A percentile compares a stretch with the other conserved stretches of the same genome.
Conservation (phyloP, 352 stramenopile genomes). For the Phytopythium cucurbitacearum region DNA sequence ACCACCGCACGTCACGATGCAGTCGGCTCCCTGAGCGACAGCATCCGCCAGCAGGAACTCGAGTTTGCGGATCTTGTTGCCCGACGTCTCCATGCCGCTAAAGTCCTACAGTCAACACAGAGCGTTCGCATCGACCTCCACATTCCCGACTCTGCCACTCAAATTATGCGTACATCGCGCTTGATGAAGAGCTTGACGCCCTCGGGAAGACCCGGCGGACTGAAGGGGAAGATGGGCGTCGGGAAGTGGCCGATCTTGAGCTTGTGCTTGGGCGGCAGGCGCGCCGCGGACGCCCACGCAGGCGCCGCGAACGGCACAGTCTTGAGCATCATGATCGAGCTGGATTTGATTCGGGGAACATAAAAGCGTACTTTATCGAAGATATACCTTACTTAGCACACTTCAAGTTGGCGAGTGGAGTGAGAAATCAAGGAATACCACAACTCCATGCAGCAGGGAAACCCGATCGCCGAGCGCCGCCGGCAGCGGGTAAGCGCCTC, state of each 20-base stretch:
- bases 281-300: conserved; percentile 50
- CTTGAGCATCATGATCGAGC: conserved; percentile 40
- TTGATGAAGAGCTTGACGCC: conserved; percentile 83
- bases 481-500: conserved; percentile 20
- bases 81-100: conserved; percentile 89
- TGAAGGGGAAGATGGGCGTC: conserved; percentile 74
- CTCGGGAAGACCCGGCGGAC: conserved; percentile 56
- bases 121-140: no score
- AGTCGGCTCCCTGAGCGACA: conserved; percentile 77
- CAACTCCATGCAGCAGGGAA: conserved; percentile 8
- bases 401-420: no score
- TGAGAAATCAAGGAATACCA: no score
- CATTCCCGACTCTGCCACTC: no score
- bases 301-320: conserved; percentile 56
- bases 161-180: conserved; percentile 43
- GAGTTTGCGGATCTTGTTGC: conserved; percentile 95
- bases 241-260: conserved; percentile 73
- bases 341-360: neutral
- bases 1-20: conserved; percentile 91
- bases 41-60: conserved; percentile 93
- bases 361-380: neutral
- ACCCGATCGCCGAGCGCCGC: conserved; percentile 34
- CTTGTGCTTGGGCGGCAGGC: conserved; percentile 38
- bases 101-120: conserved; percentile 43
- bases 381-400: neutral